Base-by-base conservation (phyloP, 257 asterid genomes). In the Salvia hispanica region DNA sequence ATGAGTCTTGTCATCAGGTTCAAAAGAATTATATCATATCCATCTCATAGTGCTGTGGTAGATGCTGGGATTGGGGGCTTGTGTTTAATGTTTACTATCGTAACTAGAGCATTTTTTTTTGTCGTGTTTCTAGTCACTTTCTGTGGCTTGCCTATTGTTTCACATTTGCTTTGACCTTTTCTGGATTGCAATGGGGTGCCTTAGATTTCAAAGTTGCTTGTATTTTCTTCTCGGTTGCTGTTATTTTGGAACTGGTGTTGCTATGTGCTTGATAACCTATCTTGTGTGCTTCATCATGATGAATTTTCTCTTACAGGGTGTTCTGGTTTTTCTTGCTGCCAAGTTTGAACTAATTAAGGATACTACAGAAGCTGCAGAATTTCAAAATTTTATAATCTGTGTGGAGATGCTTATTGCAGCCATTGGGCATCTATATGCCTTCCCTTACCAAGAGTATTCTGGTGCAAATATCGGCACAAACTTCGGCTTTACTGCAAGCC, bases 351-450 rank as follows among this genome's bases (percentile, higher is more conserved):
- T 85, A 15, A 89, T 91, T 69, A 84, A 85, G 78, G 89, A 87
- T 63, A 85, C 96, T 3, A 82, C 82, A 65, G 93, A 89, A 71
- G 99, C 99, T 73, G 98, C 99, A 58, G 89, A 91, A 51, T 85
- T 89, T 66, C 99, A 89, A 73, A 84, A 84, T 74, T 89, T 94
- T 47, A 78, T 94, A 72, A 83, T 94, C 65, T 94, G 99, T 70
- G 90, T 94, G 6, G 99, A 94, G 88, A 94, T 94, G 99, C 96
- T 94, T 66, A 77, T 94, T 79, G 98, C 99, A 52, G 99, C 99
- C 43, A 72, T 82, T 13, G 99, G 93, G 16, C 99, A 89, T 81
- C 83, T 94, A 56, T 94, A 83, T 76, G 98, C 99, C 43, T 94
- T 94, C 46, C 99, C 99, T 64, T 85, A 94, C 71, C 89, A 76